Evolutionary conservation across 2,329 filamentous ascomycete species (phyloP), one percentile per base, ranked within the genome.

Genomic region (Cyphellophora attinorum): DNA sequence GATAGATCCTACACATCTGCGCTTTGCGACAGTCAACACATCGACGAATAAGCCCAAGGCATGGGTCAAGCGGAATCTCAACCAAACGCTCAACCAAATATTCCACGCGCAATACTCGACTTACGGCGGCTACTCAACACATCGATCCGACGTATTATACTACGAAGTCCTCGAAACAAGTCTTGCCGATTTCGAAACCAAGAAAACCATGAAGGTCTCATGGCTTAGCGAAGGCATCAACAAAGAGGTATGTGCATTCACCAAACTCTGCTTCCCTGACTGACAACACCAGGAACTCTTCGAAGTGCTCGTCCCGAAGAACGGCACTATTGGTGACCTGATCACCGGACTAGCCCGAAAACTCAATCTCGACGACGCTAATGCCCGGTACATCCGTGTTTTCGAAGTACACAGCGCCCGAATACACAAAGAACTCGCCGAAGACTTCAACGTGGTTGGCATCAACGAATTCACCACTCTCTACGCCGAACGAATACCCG

Each of bases 151-250:
- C 58, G 76, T 81, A 1, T 67, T 98, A 34, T 96, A 80, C 57
- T 98, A 88, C 53, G 91, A 98, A 57, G 76, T 96, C 17, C 65
- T 98, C 27, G 91, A 98, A 44, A 93, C 95, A 67, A 94, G 85
- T 51, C 63, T 98, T 30, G 82, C 84, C 15, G 93, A 98, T 58
- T 70, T 93, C 28, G 91, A 98, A 53, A 91, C 84, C 37, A 91
- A 93, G 66, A 95, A 93, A 65, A 76, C 67, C 38, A 65, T 96
- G 44, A 89, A 84, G 57, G 63, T 98, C 31, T 83, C 70, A 1
- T 89, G 82, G 76, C 66, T 98, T 29, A 82, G 80, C 27, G 91
- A 98, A 44, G 91, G 91, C 28, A 81, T 96, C 43, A 77, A 77
- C 8, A 96, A 95, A 65, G 88, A 94, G 63, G 83, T 85, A 60